A percentile compares a stretch with the other conserved stretches of the same genome.
Conservation (phyloP, 2,329 filamentous ascomycete genomes). For the Alternaria incomplexa region DNA sequence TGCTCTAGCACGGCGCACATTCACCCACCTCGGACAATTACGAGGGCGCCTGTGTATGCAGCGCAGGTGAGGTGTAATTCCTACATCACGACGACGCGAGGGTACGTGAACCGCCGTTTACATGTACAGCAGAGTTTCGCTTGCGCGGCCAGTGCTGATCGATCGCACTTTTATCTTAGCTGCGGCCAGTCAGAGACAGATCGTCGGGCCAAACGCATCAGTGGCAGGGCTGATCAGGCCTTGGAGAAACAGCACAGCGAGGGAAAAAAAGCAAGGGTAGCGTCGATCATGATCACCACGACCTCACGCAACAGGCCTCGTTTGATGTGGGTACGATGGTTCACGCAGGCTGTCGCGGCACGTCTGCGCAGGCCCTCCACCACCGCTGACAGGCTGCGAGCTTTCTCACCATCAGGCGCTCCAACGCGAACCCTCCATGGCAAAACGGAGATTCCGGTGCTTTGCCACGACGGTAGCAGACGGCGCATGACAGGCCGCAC, state of each 20-base stretch:
- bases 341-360: not conserved
- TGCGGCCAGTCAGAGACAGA: constrained; percentile 31
- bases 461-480: constrained; percentile 36
- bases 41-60: not conserved
- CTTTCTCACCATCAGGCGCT: constrained; percentile 13
- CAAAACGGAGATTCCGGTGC: constrained; percentile 15
- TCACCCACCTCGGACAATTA: not conserved
- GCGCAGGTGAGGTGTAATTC: not conserved
- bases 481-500: constrained; percentile 7
- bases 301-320: constrained; percentile 21
- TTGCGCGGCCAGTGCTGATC: constrained; percentile 30
- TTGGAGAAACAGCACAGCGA: constrained; percentile 37
- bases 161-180: constrained; percentile 19
- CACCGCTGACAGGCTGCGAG: constrained; percentile 1
- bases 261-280: constrained; percentile 35
- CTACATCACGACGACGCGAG: not conserved
- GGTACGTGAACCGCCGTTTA: constrained; percentile 14
- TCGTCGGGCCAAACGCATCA: constrained; percentile 21
- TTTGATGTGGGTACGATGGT: constrained; percentile 21
- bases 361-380: not conserved
- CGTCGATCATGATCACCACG: constrained; percentile 37
- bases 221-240: constrained; percentile 46
- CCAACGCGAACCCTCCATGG: constrained; percentile 15
- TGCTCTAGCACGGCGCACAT: not conserved
- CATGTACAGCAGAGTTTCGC: not conserved